Evolutionary conservation across 2,329 filamentous ascomycete species (phyloP).

Genomic region (Aspergillus sp.): DNA sequence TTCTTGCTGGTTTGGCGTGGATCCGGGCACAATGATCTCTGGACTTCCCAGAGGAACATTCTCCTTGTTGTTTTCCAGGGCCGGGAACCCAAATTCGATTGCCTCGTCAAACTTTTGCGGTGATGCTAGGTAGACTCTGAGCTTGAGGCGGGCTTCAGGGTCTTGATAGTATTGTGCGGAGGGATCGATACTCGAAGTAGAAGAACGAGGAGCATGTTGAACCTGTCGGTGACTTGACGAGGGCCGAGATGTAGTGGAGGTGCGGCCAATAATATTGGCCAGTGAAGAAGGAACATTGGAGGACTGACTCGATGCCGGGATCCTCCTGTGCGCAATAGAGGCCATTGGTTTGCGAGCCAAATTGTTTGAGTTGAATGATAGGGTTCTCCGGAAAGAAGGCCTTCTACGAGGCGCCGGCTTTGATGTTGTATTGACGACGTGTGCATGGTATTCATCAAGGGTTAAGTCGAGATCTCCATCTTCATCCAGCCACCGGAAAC

Average conservation of each 20-base stretch:
- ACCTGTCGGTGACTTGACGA: constrained; percentile 44
- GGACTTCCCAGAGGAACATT: constrained; percentile 10
- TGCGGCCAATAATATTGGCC: constrained; percentile 21
- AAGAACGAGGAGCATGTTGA: constrained; percentile 50
- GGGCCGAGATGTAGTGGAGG: constrained; percentile 36
- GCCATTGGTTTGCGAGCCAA: constrained; percentile 46
- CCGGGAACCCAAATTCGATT: constrained; percentile 85
- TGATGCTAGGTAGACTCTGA: constrained; percentile 80
- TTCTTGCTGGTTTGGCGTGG: constrained; percentile 39
- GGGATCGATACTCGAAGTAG: constrained; percentile 58
- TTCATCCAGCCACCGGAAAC: constrained; percentile 70
- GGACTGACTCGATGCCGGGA: constrained; percentile 41
- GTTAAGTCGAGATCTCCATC: constrained; percentile 66
- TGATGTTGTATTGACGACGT: constrained; percentile 48
- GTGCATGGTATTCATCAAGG: constrained; percentile 66
- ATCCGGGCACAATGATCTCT: constrained; percentile 6
- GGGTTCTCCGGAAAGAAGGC: constrained; percentile 63
- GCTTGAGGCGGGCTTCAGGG: constrained; percentile 78
- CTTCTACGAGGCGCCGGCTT: constrained; percentile 28
- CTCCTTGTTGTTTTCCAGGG: constrained; percentile 33
- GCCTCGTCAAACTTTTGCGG: constrained; percentile 95
- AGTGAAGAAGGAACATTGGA: constrained; percentile 23
- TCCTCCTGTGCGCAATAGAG: constrained; percentile 37
- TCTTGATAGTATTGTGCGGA: constrained; percentile 82
- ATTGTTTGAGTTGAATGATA: constrained; percentile 66